Base-by-base conservation (phyloP, 2,329 filamentous ascomycete species). In the Microsporum ferrugineum region DNA sequence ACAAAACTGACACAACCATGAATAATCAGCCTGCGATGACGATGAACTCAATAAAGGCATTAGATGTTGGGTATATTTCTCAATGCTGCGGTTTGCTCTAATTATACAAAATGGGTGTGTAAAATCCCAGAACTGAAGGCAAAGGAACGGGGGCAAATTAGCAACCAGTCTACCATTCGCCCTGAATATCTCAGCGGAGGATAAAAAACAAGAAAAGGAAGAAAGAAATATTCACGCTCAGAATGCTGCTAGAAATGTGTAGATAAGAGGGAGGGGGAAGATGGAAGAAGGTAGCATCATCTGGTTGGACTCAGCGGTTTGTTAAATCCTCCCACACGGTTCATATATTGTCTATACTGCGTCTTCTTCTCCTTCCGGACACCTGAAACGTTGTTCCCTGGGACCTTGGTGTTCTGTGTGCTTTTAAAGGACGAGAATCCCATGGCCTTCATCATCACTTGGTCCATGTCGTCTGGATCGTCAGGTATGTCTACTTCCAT, bases 301-400 rank as follows among this genome's bases (percentile, higher is more conserved):
- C 75, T 71, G 57, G 71, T 71, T 33, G 77, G 77, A 68, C 77
- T 79, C 65, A 80, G 71, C 33, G 78, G 77, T 64, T 77, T 69
- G 66, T 80, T 80, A 70, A 80, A 80, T 60, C 78, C 78, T 61
- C 77, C 77, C 34, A 72, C 65, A 65, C 78, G 77, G 65, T 79
- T 80, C 84, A 99, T 99, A 75, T 99, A 99, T 82, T 99, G 94
- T 67, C 94, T 82, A 71, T 96, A 97, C 78, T 95, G 84, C 12
- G 87, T 88, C 83, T 90, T 91, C 84, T 96, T 96, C 77, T 94
- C 90, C 80, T 94, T 96, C 66, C 87, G 80, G 59, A 96, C 85
- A 0, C 80, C 89, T 60, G 88, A 91, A 47, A 87, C 84, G 70
- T 91, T 85, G 71, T 99, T 99, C 1, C 94, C 94, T 0, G 83